These are phyloP conservation scores for Emergomyces pasteurianus DNA, from an alignment of 2,329 filamentous ascomycete species.

Conservation along the genomic window DNA sequence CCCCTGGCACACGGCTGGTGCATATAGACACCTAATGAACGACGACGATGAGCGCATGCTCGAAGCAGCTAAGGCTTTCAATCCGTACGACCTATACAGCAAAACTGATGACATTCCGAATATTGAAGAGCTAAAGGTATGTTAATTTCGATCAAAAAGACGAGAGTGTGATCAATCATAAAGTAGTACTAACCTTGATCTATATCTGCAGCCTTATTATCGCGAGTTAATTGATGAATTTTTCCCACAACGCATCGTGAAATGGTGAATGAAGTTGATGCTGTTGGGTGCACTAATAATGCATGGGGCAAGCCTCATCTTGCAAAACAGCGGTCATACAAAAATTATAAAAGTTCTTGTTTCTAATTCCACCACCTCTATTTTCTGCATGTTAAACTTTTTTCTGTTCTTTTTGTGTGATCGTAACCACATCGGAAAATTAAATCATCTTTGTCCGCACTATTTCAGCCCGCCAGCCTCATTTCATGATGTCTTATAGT, in stretches of 20 bases:
- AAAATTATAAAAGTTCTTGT: too few relatives aligned
- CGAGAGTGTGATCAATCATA: neutral
- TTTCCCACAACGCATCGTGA: slow-evolving; percentile 12
- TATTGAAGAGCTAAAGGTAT: slow-evolving; percentile 62
- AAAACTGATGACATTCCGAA: slow-evolving; percentile 76
- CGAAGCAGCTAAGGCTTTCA: slow-evolving; percentile 72
- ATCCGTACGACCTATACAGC: slow-evolving; percentile 84
- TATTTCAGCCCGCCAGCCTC: too few relatives aligned
- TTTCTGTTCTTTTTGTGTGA: neutral
- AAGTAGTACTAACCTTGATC: slow-evolving; percentile 4
- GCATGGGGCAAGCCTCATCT: neutral
- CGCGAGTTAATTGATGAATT: slow-evolving; percentile 45
- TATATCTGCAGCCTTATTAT: slow-evolving; percentile 56
- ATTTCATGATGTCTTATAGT: too few relatives aligned
- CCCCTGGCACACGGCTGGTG: slow-evolving; percentile 74
- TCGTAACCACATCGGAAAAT: too few relatives aligned
- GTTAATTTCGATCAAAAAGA: slow-evolving; percentile 11
- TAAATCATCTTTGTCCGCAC: too few relatives aligned
- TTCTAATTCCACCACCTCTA: neutral
- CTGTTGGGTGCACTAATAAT: neutral
- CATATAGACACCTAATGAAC: slow-evolving; percentile 73
- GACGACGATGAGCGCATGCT: slow-evolving; percentile 70
- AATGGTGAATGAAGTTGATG: slow-evolving; percentile 5
- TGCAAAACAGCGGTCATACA: neutral
- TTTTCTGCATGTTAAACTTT: neutral